Conservation (phyloP, 2,329 filamentous ascomycete species). For the Cytospora piceae region DNA sequence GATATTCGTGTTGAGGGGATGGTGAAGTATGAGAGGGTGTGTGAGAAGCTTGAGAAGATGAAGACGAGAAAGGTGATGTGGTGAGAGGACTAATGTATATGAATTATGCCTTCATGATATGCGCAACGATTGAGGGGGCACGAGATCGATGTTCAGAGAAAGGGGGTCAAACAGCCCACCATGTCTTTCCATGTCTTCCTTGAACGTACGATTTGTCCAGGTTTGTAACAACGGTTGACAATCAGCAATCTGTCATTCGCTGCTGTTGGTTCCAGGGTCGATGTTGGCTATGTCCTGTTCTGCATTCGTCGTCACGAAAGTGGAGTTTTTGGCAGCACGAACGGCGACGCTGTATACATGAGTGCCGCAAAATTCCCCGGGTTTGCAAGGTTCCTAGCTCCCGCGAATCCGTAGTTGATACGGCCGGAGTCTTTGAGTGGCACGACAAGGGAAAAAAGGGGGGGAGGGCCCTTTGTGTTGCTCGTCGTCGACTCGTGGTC, state of each 20-base stretch:
- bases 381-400: not conserved
- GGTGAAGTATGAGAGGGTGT: no score
- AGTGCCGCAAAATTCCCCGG: not conserved
- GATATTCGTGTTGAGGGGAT: no score
- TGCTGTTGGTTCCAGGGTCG: not conserved
- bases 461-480: no score
- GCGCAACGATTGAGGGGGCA: conserved; percentile 3
- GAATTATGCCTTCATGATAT: not conserved
- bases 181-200: not conserved
- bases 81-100: not conserved
- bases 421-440: not conserved
- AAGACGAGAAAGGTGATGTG: not conserved
- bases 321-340: not conserved
- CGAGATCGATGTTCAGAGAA: not conserved
- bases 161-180: not conserved
- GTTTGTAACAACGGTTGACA: not conserved
- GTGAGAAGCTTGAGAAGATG: not conserved
- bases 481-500: not conserved
- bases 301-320: not conserved
- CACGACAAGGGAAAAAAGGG: not conserved
- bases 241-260: not conserved
- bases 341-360: not conserved
- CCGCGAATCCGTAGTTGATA: not conserved
- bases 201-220: not conserved
- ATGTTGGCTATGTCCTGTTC: not conserved